Evolutionary conservation across 371 early-diverging fungal genomes (phyloP).

Genomic region (Mortierella sp.): DNA sequence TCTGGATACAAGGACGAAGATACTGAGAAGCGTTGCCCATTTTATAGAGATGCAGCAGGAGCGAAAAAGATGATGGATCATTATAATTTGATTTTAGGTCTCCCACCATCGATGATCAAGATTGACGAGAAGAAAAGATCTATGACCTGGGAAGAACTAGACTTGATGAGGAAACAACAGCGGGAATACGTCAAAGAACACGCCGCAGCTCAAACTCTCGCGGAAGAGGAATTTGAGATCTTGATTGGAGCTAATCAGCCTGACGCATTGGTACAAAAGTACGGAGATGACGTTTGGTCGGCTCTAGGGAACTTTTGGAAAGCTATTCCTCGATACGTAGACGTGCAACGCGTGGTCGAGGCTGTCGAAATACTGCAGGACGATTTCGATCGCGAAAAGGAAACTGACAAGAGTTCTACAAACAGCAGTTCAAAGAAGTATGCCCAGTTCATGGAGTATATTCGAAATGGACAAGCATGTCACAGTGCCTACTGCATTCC

Average conservation of each 20-base stretch:
- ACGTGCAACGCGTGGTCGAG: conserved; percentile 25
- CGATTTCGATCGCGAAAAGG: conserved; percentile 17
- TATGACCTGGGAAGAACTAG: neutral
- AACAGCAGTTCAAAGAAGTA: neutral
- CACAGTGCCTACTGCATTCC: neutral
- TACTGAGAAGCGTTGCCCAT: conserved; percentile 23
- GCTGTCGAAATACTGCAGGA: conserved; percentile 9
- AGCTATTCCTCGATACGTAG: conserved; percentile 33
- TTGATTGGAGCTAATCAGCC: conserved; percentile 15
- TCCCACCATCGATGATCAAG: conserved; percentile 22
- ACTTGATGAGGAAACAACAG: neutral
- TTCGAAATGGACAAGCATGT: conserved; percentile 23
- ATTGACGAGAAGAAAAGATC: conserved; percentile 15
- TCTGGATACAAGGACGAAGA: conserved; percentile 48
- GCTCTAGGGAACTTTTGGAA: conserved; percentile 24
- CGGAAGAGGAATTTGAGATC: conserved; percentile 15
- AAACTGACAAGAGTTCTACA: neutral
- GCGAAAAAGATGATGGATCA: neutral
- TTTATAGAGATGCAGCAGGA: conserved; percentile 3
- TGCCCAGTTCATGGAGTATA: conserved; percentile 16
- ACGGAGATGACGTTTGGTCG: conserved; percentile 14
- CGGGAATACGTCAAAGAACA: conserved; percentile 2
- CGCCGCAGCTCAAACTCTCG: conserved; percentile 18
- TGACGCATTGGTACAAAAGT: conserved; percentile 4
- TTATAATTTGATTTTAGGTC: conserved; percentile 10